These are phyloP conservation scores for Areca catechu DNA, from an alignment of 176 grass and related monocot genomes.

Conservation along the genomic window DNA sequence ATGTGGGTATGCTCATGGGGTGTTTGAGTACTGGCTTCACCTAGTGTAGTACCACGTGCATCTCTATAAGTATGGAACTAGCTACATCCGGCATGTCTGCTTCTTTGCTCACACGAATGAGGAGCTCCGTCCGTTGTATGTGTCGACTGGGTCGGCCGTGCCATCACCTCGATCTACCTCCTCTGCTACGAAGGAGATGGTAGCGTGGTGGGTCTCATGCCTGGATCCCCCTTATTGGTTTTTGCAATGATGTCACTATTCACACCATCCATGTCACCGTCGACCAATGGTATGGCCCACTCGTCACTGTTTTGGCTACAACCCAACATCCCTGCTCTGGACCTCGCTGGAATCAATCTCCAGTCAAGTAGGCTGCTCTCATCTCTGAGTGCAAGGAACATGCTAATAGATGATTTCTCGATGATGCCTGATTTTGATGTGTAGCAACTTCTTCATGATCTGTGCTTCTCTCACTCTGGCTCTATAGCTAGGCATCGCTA, in stretches of 20 bases:
- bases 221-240: slow-evolving; percentile 24
- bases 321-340: slow-evolving; percentile 38
- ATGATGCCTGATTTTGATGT: slow-evolving; percentile 44
- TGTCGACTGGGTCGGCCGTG: slow-evolving; percentile 55
- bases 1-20: slow-evolving; percentile 80
- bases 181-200: slow-evolving; percentile 45
- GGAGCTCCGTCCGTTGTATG: slow-evolving; percentile 76
- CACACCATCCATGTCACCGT: slow-evolving; percentile 40
- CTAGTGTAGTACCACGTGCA: slow-evolving; percentile 64
- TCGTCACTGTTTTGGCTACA: slow-evolving; percentile 18
- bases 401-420: not conserved
- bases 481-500: slow-evolving; percentile 33
- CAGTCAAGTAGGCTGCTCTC: slow-evolving; percentile 47
- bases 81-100: slow-evolving; percentile 55
- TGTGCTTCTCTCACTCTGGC: slow-evolving; percentile 39
- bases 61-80: slow-evolving; percentile 55
- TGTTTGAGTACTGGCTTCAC: slow-evolving; percentile 87
- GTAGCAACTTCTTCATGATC: slow-evolving; percentile 35
- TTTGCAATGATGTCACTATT: slow-evolving; percentile 30
- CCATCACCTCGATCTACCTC: slow-evolving; percentile 33
- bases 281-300: slow-evolving; percentile 18
- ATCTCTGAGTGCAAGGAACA: slow-evolving; percentile 48
- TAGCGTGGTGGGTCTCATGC: slow-evolving; percentile 49
- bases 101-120: slow-evolving; percentile 79
- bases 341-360: slow-evolving; percentile 15